Evolutionary conservation across 495 filamentous ascomycete genomes (phyloP).

Genomic region (Podospora appendiculata): DNA sequence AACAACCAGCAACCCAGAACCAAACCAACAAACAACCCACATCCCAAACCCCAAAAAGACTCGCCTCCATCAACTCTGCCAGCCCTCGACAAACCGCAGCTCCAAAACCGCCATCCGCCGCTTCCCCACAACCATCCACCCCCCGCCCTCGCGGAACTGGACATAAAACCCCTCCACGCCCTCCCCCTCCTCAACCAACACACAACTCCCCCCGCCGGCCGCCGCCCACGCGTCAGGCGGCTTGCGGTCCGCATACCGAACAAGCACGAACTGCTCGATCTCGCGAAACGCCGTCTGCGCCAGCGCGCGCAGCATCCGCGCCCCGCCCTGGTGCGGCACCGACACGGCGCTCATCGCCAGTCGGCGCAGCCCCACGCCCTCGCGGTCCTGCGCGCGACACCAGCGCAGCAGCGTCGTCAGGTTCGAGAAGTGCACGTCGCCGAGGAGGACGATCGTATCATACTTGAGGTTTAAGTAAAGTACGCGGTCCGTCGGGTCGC

Average conservation of each 20-base stretch:
- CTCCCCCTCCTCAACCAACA: neutral
- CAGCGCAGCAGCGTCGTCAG: conserved; percentile 15
- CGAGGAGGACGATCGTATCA: conserved; percentile 24
- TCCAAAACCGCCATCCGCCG: conserved; percentile 16
- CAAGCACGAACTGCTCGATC: conserved; percentile 20
- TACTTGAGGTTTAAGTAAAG: conserved; percentile 21
- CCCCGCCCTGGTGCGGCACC: conserved; percentile 40
- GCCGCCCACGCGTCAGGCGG: conserved; percentile 14
- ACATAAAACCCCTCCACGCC: conserved; percentile 12
- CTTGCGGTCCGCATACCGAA: conserved; percentile 13
- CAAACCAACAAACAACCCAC: too few relatives aligned
- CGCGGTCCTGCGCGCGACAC: conserved; percentile 12
- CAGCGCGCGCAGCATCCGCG: conserved; percentile 18
- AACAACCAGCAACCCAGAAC: too few relatives aligned
- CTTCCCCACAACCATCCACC: conserved; percentile 22
- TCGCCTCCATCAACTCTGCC: conserved; percentile 3
- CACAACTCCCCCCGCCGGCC: conserved; percentile 8
- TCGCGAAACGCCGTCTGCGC: conserved; percentile 16
- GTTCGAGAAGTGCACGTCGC: conserved; percentile 12
- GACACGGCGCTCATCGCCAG: conserved; percentile 52
- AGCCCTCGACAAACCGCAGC: conserved; percentile 15
- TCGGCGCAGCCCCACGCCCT: conserved; percentile 44
- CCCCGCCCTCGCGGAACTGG: conserved; percentile 17
- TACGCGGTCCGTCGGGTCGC: conserved; percentile 9
- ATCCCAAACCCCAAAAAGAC: too few relatives aligned